Evolutionary conservation across 2,329 filamentous ascomycete genomes (phyloP).

Genomic region (Aureobasidium sp.): DNA sequence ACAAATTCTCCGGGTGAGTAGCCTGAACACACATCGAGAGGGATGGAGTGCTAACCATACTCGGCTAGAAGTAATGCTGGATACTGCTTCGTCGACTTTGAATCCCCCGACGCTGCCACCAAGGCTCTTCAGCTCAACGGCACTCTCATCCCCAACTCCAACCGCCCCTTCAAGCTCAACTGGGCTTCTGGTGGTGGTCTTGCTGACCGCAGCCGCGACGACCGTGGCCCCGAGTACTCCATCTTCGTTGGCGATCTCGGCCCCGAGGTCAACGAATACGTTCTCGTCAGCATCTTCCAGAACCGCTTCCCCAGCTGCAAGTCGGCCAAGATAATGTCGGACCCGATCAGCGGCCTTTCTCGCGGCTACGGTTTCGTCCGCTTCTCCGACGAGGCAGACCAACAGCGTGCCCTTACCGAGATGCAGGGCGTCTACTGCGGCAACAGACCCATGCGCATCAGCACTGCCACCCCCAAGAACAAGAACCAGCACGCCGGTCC

Average conservation of each 20-base stretch:
- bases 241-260: conserved; percentile 98
- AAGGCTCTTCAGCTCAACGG: conserved; percentile 91
- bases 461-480: conserved; percentile 96
- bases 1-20: conserved; percentile 92
- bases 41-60: conserved; percentile 10
- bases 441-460: conserved; percentile 97
- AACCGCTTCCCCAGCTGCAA: conserved; percentile 95
- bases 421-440: conserved; percentile 99
- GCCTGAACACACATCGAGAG: not conserved
- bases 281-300: conserved; percentile 94
- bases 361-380: conserved; percentile 97
- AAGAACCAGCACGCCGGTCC: conserved; percentile 48
- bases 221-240: conserved; percentile 89
- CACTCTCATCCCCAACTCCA: conserved; percentile 82
- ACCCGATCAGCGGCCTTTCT: conserved; percentile 94
- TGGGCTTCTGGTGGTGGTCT: conserved; percentile 96
- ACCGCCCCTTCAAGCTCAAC: conserved; percentile 95
- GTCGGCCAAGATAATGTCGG: conserved; percentile 99
- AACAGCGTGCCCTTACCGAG: conserved; percentile 89
- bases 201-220: conserved; percentile 90
- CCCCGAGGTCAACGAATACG: conserved; percentile 97
- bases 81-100: conserved; percentile 97
- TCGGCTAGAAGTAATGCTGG: conserved; percentile 69
- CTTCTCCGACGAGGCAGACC: conserved; percentile 90
- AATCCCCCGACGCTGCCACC: conserved; percentile 69